Conservation (phyloP, 2,329 filamentous ascomycete species). For the Onygenales sp. region DNA sequence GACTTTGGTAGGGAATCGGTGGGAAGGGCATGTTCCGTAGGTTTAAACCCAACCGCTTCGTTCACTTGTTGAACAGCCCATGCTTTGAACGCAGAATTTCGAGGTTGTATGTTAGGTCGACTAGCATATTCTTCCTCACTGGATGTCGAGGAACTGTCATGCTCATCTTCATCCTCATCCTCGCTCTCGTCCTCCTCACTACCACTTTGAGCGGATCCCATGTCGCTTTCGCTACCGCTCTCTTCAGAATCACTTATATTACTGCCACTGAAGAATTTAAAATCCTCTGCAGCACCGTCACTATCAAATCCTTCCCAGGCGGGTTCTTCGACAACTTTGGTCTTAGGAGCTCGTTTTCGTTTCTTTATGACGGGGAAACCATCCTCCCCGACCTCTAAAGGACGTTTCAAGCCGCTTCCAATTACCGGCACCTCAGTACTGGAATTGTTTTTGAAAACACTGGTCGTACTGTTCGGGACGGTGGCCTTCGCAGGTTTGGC, state of each 20-base stretch:
- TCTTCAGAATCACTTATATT: slow-evolving; percentile 11
- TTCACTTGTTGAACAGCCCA: slow-evolving; percentile 88
- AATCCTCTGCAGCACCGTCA: slow-evolving; percentile 28
- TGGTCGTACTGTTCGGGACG: neutral
- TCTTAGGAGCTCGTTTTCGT: slow-evolving; percentile 43
- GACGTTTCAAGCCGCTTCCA: slow-evolving; percentile 78
- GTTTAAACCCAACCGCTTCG: slow-evolving; percentile 62
- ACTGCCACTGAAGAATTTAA: slow-evolving; percentile 22
- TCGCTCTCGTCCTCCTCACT: slow-evolving; percentile 13
- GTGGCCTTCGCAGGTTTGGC: neutral
- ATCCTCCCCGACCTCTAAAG: slow-evolving; percentile 68
- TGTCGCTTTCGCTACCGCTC: slow-evolving; percentile 21
- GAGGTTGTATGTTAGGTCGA: slow-evolving; percentile 21
- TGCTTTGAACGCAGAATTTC: slow-evolving; percentile 70
- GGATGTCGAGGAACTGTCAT: slow-evolving; percentile 21
- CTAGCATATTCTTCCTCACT: slow-evolving; percentile 15
- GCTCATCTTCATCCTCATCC: slow-evolving; percentile 19
- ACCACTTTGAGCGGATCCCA: slow-evolving; percentile 20
- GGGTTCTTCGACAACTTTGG: slow-evolving; percentile 30
- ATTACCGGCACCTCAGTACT: neutral
- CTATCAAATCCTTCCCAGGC: slow-evolving; percentile 38
- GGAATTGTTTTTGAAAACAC: neutral
- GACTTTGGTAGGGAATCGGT: slow-evolving; percentile 21
- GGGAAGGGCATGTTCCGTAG: slow-evolving; percentile 28
- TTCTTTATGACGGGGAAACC: slow-evolving; percentile 77